These are phyloP conservation scores for Tetradesmus obliquus DNA, from an alignment of 139 green algal species.

Conservation along the genomic window DNA sequence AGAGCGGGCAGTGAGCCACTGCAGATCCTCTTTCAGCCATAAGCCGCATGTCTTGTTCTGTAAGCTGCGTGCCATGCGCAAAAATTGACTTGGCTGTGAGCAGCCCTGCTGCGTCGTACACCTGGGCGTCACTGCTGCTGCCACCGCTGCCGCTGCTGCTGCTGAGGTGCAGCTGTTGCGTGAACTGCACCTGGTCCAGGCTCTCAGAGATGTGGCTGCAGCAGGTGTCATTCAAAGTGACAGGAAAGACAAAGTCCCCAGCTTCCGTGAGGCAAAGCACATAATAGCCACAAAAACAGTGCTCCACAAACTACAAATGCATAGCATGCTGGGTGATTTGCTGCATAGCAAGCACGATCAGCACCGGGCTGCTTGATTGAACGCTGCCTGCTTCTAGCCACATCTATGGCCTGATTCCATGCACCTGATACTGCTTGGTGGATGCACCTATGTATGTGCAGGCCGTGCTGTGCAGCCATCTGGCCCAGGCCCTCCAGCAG, in stretches of 20 bases:
- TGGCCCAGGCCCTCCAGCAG: constrained; percentile 58
- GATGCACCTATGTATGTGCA: constrained; percentile 40
- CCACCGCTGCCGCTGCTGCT: not conserved
- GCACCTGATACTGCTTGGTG: too few species aligned
- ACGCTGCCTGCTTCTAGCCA: too few species aligned
- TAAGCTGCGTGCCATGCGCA: constrained; percentile 74
- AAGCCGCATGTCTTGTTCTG: constrained; percentile 59
- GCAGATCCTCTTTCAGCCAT: constrained; percentile 59
- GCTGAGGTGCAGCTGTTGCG: not conserved
- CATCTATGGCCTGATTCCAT: too few species aligned
- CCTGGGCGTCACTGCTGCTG: constrained; percentile 49
- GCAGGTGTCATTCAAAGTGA: not conserved
- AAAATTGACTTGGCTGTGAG: constrained; percentile 60
- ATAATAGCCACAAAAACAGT: too few species aligned
- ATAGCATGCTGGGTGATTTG: too few species aligned
- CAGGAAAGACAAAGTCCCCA: not conserved
- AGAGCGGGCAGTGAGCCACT: constrained; percentile 74
- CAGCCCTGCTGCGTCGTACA: constrained; percentile 71
- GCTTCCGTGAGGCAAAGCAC: not conserved
- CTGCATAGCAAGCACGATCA: too few species aligned
- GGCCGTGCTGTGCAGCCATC: constrained; percentile 40
- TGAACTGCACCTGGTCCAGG: constrained; percentile 70
- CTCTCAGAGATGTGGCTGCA: constrained; percentile 63
- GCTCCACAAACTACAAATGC: not conserved
- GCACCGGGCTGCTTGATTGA: too few species aligned